Percentiles rank a stretch among this genome's conserved stretches.
Conservation (phyloP, 371 early-diverging fungal genomes). For the Nosema muscidifuracis region DNA sequence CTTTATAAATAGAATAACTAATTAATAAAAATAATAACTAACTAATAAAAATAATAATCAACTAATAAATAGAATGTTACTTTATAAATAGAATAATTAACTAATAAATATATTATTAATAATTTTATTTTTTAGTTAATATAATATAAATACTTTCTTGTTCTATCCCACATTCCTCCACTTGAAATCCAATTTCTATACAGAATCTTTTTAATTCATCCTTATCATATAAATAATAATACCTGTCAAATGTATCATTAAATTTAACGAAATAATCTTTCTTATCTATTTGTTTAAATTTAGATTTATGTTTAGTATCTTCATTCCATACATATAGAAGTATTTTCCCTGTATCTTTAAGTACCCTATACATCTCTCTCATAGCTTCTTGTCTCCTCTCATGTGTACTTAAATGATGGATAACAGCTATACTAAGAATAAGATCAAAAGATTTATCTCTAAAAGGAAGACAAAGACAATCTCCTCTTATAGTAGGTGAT, state of each 20-base stretch:
- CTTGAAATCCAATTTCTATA: conserved; percentile 28
- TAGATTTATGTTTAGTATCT: conserved; percentile 37
- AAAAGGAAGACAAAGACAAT: conserved; percentile 43
- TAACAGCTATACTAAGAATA: conserved; percentile 59
- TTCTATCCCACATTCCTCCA: conserved; percentile 32
- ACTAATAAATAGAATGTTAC: too few species aligned
- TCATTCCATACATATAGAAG: conserved; percentile 62
- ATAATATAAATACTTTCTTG: conserved; percentile 44
- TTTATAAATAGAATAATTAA: not conserved
- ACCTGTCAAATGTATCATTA: conserved; percentile 52
- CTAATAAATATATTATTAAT: not conserved
- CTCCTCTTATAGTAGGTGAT: conserved; percentile 37
- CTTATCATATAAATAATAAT: conserved; percentile 55
- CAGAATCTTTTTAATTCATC: conserved; percentile 39
- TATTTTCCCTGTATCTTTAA: conserved; percentile 45
- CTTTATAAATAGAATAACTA: too few species aligned
- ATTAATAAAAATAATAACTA: too few species aligned
- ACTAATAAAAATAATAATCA: too few species aligned
- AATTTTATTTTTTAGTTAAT: conserved; percentile 9
- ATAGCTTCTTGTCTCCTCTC: conserved; percentile 48
- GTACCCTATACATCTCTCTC: conserved; percentile 37
- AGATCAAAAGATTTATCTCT: conserved; percentile 48
- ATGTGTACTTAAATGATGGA: conserved; percentile 60
- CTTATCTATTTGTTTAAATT: conserved; percentile 46
- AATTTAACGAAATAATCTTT: conserved; percentile 58